Evolutionary conservation across 23 red algal species (phyloP).

Genomic region (Gracilaria gracilis): DNA sequence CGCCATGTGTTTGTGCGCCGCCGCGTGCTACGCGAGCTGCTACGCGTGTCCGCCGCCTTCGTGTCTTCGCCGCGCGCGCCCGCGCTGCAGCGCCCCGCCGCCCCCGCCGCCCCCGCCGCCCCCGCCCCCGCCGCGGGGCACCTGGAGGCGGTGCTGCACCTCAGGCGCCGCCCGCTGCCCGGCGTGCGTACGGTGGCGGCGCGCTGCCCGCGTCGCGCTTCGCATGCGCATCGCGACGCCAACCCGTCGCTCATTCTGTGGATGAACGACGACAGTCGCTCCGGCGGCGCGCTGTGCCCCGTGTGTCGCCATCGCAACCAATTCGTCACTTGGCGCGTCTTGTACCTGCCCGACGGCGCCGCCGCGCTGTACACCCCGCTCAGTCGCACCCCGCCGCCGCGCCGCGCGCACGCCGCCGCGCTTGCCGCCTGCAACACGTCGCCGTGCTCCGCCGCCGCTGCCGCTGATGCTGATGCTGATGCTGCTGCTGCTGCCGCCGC

Average conservation of each 20-base stretch:
- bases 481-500: no score
- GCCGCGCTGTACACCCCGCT: constrained; percentile 65
- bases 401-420: no score
- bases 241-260: constrained; percentile 77
- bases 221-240: constrained; percentile 48
- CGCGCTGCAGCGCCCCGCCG: neutral
- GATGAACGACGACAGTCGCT: constrained; percentile 81
- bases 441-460: neutral
- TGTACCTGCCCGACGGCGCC: constrained; percentile 27
- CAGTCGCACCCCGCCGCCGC: constrained; percentile 29
- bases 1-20: constrained; percentile 56
- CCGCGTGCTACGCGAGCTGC: constrained; percentile 19
- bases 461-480: no score
- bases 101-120: neutral
- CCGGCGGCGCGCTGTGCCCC: constrained; percentile 77
- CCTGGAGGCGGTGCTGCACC: constrained; percentile 30
- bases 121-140: neutral
- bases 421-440: no score
- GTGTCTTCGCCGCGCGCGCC: neutral
- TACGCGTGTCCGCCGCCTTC: constrained; percentile 42
- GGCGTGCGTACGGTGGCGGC: constrained; percentile 66
- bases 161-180: constrained; percentile 40
- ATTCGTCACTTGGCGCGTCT: constrained; percentile 55
- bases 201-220: constrained; percentile 48
- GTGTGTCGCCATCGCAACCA: no score